phyloP scores from a whole-genome alignment of 495 filamentous ascomycete genomes.

The Peziza echinospora region DNA sequence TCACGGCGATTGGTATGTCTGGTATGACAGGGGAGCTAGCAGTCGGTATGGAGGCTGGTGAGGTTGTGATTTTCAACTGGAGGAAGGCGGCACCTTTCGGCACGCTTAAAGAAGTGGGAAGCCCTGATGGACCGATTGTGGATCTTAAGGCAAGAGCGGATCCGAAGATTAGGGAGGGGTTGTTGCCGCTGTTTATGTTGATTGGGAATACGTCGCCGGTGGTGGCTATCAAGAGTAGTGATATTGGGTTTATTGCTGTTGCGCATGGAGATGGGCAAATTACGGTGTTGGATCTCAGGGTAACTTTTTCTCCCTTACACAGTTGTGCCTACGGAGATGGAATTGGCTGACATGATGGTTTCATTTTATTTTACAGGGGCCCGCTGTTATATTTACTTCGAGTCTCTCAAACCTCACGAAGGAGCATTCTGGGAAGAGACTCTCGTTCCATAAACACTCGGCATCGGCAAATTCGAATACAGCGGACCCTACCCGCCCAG shows the following conservation, averaged over 20 bases:
- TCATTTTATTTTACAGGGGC: too few species aligned
- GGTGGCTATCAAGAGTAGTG: slow-evolving; percentile 56
- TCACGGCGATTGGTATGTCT: slow-evolving; percentile 53
- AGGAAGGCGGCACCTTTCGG: slow-evolving; percentile 34
- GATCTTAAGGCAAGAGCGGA: slow-evolving; percentile 55
- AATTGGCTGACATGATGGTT: slow-evolving; percentile 1
- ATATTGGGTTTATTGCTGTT: slow-evolving; percentile 74
- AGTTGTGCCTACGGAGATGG: too few species aligned
- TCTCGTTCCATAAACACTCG: slow-evolving; percentile 5
- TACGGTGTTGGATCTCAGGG: slow-evolving; percentile 50
- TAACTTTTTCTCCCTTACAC: neutral
- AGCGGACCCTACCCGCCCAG: slow-evolving; percentile 14
- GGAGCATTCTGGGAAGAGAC: slow-evolving; percentile 39
- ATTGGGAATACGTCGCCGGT: slow-evolving; percentile 62
- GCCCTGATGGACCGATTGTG: slow-evolving; percentile 29
- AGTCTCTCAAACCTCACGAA: slow-evolving; percentile 45
- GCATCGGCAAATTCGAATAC: slow-evolving; percentile 14
- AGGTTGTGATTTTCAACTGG: slow-evolving; percentile 77
- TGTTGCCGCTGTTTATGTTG: slow-evolving; percentile 60
- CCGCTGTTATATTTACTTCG: slow-evolving; percentile 59
- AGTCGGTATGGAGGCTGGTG: slow-evolving; percentile 57
- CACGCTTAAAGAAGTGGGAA: neutral
- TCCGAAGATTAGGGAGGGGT: slow-evolving; percentile 55
- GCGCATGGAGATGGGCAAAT: slow-evolving; percentile 65
- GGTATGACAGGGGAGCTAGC: slow-evolving; percentile 64